Evolutionary conservation across 2,329 filamentous ascomycete genomes (phyloP).

Genomic region (Monosporascus sp.): DNA sequence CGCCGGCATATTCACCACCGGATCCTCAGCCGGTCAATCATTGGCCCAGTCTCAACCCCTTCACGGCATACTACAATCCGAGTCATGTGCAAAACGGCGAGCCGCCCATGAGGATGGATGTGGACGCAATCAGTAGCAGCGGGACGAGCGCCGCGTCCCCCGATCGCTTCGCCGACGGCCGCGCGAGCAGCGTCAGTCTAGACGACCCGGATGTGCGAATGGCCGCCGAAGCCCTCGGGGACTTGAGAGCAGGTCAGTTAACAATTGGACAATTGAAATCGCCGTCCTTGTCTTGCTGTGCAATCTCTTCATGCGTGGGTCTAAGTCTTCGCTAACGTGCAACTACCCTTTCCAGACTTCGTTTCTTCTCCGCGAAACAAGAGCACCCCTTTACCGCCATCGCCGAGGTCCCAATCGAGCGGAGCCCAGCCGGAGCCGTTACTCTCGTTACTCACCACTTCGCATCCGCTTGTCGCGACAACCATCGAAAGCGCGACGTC

Average conservation of each 20-base stretch:
- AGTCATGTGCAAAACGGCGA: constrained; percentile 38
- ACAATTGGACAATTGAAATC: background rate
- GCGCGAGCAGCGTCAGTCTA: constrained; percentile 49
- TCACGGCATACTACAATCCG: constrained; percentile 43
- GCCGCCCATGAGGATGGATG: constrained; percentile 44
- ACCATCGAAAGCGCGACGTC: constrained; percentile 81
- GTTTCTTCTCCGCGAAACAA: constrained; percentile 56
- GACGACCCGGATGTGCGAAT: constrained; percentile 64
- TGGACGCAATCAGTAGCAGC: constrained; percentile 38
- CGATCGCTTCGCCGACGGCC: constrained; percentile 38
- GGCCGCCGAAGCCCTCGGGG: constrained; percentile 71
- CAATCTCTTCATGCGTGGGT: constrained; percentile 3
- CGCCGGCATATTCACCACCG: constrained; percentile 21
- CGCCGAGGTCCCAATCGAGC: constrained; percentile 32
- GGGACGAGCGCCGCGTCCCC: constrained; percentile 40
- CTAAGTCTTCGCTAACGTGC: constrained; percentile 14
- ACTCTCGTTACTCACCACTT: constrained; percentile 78
- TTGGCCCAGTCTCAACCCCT: constrained; percentile 46
- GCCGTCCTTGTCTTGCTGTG: background rate
- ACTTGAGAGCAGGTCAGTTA: constrained; percentile 63
- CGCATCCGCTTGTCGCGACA: constrained; percentile 78
- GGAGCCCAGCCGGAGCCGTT: constrained; percentile 68
- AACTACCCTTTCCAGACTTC: constrained; percentile 46
- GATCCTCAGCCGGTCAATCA: constrained; percentile 25
- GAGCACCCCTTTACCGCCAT: constrained; percentile 35